These are phyloP conservation scores for Fusarium sp. DNA, from an alignment of 2,329 filamentous ascomycete species.

Conservation along the genomic window DNA sequence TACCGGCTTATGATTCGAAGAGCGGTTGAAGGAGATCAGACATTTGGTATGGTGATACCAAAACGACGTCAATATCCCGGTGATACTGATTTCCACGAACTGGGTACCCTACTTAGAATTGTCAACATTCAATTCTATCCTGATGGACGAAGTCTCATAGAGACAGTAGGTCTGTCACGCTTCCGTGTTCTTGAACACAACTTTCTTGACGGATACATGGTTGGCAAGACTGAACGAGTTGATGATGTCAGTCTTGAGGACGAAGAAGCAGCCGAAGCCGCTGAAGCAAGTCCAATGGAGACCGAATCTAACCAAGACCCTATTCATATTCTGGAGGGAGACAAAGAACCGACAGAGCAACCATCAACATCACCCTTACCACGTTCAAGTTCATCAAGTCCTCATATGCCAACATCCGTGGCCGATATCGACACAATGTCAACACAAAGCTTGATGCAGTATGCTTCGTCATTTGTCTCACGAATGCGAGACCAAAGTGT, in stretches of 20 bases:
- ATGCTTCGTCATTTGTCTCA: conserved; percentile 73
- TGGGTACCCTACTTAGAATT: conserved; percentile 83
- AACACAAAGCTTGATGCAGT: conserved; percentile 75
- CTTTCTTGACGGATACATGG: conserved; percentile 78
- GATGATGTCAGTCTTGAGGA: conserved; percentile 85
- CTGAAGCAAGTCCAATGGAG: conserved; percentile 59
- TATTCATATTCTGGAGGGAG: background rate
- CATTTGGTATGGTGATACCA: conserved; percentile 87
- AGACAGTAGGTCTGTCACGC: conserved; percentile 79
- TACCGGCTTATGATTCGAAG: conserved; percentile 91
- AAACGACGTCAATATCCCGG: conserved; percentile 60
- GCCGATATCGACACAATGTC: conserved; percentile 61
- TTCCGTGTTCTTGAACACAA: conserved; percentile 77
- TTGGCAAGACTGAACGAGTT: conserved; percentile 79
- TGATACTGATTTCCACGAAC: conserved; percentile 68
- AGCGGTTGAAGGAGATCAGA: conserved; percentile 76
- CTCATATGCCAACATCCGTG: conserved; percentile 9
- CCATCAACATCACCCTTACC: conserved; percentile 1
- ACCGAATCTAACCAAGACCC: background rate
- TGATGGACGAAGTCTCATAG: conserved; percentile 84
- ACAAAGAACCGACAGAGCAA: conserved; percentile 6
- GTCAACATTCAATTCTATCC: conserved; percentile 77
- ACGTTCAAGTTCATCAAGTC: conserved; percentile 6
- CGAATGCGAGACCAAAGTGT: conserved; percentile 76
- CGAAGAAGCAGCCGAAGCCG: conserved; percentile 80